Percentiles rank a stretch among this genome's conserved stretches.
Conservation (phyloP, 495 filamentous ascomycete genomes). For the Evansstolkia leycettana region DNA sequence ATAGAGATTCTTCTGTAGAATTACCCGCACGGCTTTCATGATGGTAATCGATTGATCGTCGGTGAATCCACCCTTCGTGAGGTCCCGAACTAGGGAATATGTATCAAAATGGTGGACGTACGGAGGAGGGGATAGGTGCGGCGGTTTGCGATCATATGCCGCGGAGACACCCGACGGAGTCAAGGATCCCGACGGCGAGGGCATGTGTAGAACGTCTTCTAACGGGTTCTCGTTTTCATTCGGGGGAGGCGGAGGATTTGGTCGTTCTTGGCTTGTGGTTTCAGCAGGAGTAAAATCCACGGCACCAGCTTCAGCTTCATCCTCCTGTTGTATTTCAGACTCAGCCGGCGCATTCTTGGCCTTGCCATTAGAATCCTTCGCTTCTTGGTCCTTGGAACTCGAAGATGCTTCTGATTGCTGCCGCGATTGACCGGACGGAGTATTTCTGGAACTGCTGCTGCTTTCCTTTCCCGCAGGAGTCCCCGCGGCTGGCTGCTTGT, state of each 20-base stretch:
- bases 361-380: conserved; percentile 2
- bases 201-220: conserved; percentile 53
- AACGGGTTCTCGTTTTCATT: conserved; percentile 35
- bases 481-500: conserved; percentile 9
- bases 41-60: conserved; percentile 57
- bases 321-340: conserved; percentile 12
- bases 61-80: conserved; percentile 57
- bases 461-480: conserved; percentile 11
- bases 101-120: conserved; percentile 97
- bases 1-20: conserved; percentile 68
- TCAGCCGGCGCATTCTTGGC: conserved; percentile 8
- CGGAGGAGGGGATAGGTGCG: conserved; percentile 57
- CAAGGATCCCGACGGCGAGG: conserved; percentile 27
- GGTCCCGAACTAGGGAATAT: conserved; percentile 69
- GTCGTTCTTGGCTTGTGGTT: conserved; percentile 17
- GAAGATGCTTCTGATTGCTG: background rate
- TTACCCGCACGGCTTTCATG: conserved; percentile 77
- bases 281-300: conserved; percentile 15
- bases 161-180: conserved; percentile 16
- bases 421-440: background rate
- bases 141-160: conserved; percentile 38
- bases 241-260: conserved; percentile 10
- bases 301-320: conserved; percentile 5
- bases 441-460: background rate
- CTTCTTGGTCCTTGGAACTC: background rate